phyloP scores from a whole-genome alignment of 352 stramenopile genomes.

The Globisporangium middletonii region DNA sequence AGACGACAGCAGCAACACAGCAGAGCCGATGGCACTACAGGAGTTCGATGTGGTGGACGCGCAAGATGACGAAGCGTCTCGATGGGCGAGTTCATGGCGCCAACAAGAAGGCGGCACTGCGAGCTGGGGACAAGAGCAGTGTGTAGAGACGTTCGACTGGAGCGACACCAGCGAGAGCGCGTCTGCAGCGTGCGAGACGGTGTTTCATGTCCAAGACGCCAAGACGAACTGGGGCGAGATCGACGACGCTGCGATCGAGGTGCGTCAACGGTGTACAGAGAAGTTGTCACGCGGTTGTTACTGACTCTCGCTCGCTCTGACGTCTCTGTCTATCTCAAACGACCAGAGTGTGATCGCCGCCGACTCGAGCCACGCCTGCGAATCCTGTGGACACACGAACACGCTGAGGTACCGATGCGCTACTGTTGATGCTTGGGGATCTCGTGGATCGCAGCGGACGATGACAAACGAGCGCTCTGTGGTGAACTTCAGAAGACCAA shows the following conservation, averaged over 20 bases:
- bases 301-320: no score
- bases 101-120: not conserved
- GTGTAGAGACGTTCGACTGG: not conserved
- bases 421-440: no score
- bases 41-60: no score
- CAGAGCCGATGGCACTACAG: not conserved
- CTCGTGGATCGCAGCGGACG: no score
- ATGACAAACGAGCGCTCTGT: no score
- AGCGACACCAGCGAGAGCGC: not conserved
- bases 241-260: not conserved
- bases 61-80: no score
- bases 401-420: no score
- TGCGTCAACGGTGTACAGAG: not conserved
- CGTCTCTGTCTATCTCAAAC: not conserved
- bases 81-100: no score
- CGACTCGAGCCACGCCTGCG: no score
- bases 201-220: slow-evolving; percentile 13
- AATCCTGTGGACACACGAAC: no score
- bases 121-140: not conserved
- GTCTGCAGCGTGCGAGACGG: not conserved
- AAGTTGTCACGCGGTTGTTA: not conserved
- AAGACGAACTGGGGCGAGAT: slow-evolving; percentile 10
- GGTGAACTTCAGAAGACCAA: no score
- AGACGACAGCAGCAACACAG: not conserved
- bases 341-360: not conserved